Conservation (phyloP, 345 rosid species). For the Acer campestre region DNA sequence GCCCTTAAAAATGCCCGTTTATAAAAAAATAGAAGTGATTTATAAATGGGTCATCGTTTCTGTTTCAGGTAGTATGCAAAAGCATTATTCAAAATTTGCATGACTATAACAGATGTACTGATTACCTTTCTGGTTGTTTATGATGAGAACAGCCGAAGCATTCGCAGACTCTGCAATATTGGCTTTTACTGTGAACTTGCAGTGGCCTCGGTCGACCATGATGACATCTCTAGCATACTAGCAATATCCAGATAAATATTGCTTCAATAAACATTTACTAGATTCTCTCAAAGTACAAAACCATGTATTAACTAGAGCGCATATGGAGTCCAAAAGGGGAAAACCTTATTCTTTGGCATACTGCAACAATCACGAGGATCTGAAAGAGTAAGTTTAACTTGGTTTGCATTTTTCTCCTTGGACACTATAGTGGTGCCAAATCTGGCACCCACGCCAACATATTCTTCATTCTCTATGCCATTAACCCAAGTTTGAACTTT, state of each 20-base stretch:
- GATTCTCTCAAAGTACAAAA: not conserved
- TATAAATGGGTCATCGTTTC: not conserved
- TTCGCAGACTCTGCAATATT: slow-evolving; percentile 87
- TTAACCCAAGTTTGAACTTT: slow-evolving; percentile 97
- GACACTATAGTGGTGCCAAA: slow-evolving; percentile 83
- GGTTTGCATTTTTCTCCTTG: slow-evolving; percentile 94
- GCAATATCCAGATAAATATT: slow-evolving; percentile 19
- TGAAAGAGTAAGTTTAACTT: slow-evolving; percentile 64
- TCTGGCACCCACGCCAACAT: slow-evolving; percentile 97
- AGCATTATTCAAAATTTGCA: not conserved
- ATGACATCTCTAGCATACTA: slow-evolving; percentile 80
- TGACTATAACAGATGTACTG: slow-evolving; percentile 12
- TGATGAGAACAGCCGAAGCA: slow-evolving; percentile 90
- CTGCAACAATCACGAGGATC: slow-evolving; percentile 88
- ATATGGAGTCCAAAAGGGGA: slow-evolving; percentile 3
- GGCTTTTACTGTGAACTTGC: slow-evolving; percentile 87
- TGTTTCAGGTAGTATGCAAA: not conserved
- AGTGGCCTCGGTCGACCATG: slow-evolving; percentile 90
- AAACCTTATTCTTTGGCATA: slow-evolving; percentile 71
- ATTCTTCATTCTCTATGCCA: slow-evolving; percentile 76
- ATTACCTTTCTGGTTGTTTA: slow-evolving; percentile 89
- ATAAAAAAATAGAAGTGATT: not conserved
- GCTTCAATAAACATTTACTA: slow-evolving; percentile 15
- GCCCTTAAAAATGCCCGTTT: not conserved
- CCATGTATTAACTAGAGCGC: not conserved